Evolutionary conservation across 1,284 basidiomycete species (phyloP).

Genomic region (Coniferiporia sulphurascens): DNA sequence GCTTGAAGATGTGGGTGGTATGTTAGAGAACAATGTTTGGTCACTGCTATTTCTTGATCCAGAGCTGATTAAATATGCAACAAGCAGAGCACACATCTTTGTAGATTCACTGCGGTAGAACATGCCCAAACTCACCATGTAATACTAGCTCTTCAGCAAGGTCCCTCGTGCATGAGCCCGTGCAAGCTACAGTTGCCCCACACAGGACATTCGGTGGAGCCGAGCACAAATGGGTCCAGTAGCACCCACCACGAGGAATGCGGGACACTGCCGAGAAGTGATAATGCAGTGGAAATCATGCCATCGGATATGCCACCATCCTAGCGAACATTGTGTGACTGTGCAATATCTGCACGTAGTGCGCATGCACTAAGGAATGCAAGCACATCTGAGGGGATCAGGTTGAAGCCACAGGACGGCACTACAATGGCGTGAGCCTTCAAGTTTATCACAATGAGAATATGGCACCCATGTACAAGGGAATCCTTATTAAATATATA

Average conservation of each 20-base stretch:
- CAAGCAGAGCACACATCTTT: constrained; percentile 36
- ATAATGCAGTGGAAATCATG: constrained; percentile 53
- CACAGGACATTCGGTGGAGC: constrained; percentile 32
- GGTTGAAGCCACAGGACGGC: constrained; percentile 69
- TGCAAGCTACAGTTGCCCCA: not conserved
- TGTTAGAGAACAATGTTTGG: too few relatives aligned
- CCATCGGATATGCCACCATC: constrained; percentile 64
- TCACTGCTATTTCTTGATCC: too few relatives aligned
- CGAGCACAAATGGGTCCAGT: constrained; percentile 44
- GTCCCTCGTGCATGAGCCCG: constrained; percentile 6
- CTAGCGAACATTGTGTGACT: constrained; percentile 47
- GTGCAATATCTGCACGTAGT: constrained; percentile 34
- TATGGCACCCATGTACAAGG: constrained; percentile 47
- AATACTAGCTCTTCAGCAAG: constrained; percentile 21
- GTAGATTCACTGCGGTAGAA: constrained; percentile 77
- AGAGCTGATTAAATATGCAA: constrained; percentile 40
- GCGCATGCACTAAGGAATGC: constrained; percentile 52
- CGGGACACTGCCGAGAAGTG: constrained; percentile 45
- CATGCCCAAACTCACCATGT: constrained; percentile 63
- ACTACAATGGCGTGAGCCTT: constrained; percentile 66
- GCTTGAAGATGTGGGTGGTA: too few relatives aligned
- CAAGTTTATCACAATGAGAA: constrained; percentile 57
- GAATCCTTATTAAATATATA: too few relatives aligned
- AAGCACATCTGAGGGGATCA: constrained; percentile 64
- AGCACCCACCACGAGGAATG: constrained; percentile 30